These are phyloP conservation scores for Ogataea sp. DNA, from an alignment of 805 yeast genomes.

Conservation along the genomic window DNA sequence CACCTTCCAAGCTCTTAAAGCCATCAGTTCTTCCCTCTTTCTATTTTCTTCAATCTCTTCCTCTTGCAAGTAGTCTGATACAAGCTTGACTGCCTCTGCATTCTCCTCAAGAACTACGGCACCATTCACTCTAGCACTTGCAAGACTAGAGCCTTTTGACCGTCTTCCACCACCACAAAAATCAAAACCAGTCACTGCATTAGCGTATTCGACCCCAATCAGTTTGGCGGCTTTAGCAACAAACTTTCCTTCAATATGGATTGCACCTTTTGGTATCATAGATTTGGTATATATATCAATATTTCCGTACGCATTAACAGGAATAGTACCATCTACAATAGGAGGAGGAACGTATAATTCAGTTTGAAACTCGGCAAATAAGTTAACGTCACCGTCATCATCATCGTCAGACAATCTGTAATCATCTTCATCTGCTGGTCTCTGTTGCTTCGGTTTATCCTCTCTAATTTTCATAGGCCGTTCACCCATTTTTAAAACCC, in stretches of 20 bases:
- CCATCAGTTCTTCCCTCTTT: constrained; percentile 35
- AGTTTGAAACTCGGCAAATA: constrained; percentile 78
- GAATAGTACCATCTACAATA: constrained; percentile 55
- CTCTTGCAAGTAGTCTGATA: constrained; percentile 38
- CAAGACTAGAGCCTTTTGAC: constrained; percentile 22
- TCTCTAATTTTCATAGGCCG: constrained; percentile 48
- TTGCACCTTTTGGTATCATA: constrained; percentile 83
- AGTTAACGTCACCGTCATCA: constrained; percentile 45
- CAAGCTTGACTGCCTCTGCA: constrained; percentile 49
- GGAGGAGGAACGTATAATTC: constrained; percentile 61
- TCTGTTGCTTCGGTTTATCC: constrained; percentile 11
- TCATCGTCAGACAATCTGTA: constrained; percentile 19
- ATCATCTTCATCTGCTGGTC: constrained; percentile 17
- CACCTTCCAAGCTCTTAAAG: constrained; percentile 46
- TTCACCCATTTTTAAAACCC: constrained; percentile 63
- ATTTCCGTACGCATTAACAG: constrained; percentile 75
- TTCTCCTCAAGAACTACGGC: constrained; percentile 61
- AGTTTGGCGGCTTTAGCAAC: constrained; percentile 66
- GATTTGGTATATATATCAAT: constrained; percentile 68
- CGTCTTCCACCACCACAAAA: constrained; percentile 35
- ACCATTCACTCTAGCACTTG: constrained; percentile 66
- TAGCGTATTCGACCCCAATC: constrained; percentile 70
- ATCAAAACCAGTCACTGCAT: constrained; percentile 83
- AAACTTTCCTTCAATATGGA: constrained; percentile 43
- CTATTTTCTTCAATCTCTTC: constrained; percentile 40